These are phyloP conservation scores for Medicago arabica DNA, from an alignment of 306 rosid genomes.

Conservation along the genomic window DNA sequence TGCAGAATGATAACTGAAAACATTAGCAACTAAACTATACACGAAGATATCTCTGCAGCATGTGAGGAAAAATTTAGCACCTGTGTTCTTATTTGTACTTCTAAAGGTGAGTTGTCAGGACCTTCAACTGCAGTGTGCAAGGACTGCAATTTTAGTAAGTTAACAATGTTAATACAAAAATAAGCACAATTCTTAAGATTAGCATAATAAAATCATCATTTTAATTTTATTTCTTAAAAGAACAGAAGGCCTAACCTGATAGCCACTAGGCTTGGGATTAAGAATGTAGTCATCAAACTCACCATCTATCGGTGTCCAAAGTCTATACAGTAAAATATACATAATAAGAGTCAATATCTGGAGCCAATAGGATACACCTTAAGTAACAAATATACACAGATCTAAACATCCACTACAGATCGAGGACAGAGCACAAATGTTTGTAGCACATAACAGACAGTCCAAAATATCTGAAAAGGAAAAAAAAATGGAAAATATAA, in stretches of 20 bases:
- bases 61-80: slow-evolving; percentile 48
- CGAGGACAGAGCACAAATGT: slow-evolving; percentile 25
- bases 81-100: slow-evolving; percentile 99
- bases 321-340: slow-evolving; percentile 52
- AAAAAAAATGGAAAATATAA: slow-evolving; percentile 27
- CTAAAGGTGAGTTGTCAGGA: slow-evolving; percentile 88
- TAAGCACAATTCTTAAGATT: slow-evolving; percentile 23
- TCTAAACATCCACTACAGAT: slow-evolving; percentile 21
- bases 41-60: slow-evolving; percentile 28
- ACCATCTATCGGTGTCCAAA: slow-evolving; percentile 94
- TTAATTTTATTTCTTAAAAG: slow-evolving; percentile 32
- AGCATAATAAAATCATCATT: slow-evolving; percentile 37
- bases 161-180: slow-evolving; percentile 14
- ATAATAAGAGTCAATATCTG: slow-evolving; percentile 27
- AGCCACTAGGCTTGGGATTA: slow-evolving; percentile 97
- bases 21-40: slow-evolving; percentile 36
- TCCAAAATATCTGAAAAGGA: slow-evolving; percentile 37
- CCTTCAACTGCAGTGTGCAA: slow-evolving; percentile 98
- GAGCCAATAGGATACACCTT: slow-evolving; percentile 1
- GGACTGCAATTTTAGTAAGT: slow-evolving; percentile 64
- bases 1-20: slow-evolving; percentile 29
- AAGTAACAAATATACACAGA: slow-evolving; percentile 26
- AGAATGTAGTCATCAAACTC: slow-evolving; percentile 96
- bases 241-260: slow-evolving; percentile 71
- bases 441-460: slow-evolving; percentile 28